Conservation (phyloP, 805 yeast genomes). For the Wickerhamomyces alni region DNA sequence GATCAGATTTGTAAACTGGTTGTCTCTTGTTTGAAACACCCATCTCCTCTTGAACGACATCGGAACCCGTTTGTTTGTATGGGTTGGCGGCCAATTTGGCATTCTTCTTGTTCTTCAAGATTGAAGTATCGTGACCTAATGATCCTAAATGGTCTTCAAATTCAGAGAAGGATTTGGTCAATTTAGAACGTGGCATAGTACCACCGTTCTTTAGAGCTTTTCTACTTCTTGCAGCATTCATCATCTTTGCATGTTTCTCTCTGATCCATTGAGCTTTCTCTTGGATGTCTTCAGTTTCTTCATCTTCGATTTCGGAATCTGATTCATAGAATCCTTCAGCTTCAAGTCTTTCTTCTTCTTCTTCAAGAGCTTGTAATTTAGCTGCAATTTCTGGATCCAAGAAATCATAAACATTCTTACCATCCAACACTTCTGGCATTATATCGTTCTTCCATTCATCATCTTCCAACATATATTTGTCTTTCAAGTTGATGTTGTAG, state of each 20-base stretch:
- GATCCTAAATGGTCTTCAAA: constrained; percentile 88
- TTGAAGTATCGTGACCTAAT: constrained; percentile 80
- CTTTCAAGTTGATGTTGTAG: constrained; percentile 87
- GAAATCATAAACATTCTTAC: constrained; percentile 95
- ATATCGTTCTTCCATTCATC: constrained; percentile 97
- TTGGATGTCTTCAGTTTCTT: constrained; percentile 59
- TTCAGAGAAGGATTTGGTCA: constrained; percentile 64
- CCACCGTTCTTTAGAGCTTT: constrained; percentile 84
- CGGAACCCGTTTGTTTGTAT: constrained; percentile 62
- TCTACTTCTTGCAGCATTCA: constrained; percentile 78
- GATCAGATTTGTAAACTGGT: constrained; percentile 57
- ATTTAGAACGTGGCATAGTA: constrained; percentile 84
- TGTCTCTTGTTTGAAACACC: constrained; percentile 25
- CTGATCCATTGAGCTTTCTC: constrained; percentile 95
- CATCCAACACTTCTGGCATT: constrained; percentile 95
- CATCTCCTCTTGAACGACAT: constrained; percentile 31
- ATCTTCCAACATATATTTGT: constrained; percentile 85
- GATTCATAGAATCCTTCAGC: constrained; percentile 93
- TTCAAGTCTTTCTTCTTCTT: constrained; percentile 93
- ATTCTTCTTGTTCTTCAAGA: constrained; percentile 49
- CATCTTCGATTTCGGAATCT: constrained; percentile 66
- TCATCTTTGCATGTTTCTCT: constrained; percentile 91
- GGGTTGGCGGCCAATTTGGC: constrained; percentile 31
- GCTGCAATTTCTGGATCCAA: constrained; percentile 93
- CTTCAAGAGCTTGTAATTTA: constrained; percentile 91